phyloP scores from a whole-genome alignment of 306 rosid species.

The Geum urbanum region DNA sequence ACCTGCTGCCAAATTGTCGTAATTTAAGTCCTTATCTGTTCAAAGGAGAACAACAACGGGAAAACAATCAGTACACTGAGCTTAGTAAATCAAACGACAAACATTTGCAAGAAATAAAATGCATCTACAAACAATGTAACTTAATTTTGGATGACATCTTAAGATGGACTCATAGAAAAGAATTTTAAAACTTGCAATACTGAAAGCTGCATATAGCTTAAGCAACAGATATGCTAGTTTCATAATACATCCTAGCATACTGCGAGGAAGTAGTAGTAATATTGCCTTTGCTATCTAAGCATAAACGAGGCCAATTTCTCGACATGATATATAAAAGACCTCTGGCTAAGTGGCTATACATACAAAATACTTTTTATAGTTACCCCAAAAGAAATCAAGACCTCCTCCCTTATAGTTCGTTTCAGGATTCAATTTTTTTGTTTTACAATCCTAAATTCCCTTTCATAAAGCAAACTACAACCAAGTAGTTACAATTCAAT shows the following conservation, averaged over 20 bases:
- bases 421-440: background rate
- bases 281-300: background rate
- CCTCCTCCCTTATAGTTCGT: background rate
- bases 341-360: no score
- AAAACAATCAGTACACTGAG: background rate
- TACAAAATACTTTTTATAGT: no score
- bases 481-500: background rate
- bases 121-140: background rate
- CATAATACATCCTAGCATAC: background rate
- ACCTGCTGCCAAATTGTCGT: conserved; percentile 78
- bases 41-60: conserved; percentile 13
- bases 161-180: background rate
- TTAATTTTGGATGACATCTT: background rate
- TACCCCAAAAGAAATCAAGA: no score
- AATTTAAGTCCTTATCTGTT: conserved; percentile 74
- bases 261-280: background rate
- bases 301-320: background rate
- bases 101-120: background rate
- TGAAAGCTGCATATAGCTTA: background rate
- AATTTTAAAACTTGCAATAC: background rate
- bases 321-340: background rate
- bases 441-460: background rate
- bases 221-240: background rate
- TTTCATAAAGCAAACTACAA: background rate
- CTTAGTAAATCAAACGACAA: background rate